These are phyloP conservation scores for Heracleum sosnowskyi DNA, from an alignment of 129 eudicot genomes.

Conservation along the genomic window DNA sequence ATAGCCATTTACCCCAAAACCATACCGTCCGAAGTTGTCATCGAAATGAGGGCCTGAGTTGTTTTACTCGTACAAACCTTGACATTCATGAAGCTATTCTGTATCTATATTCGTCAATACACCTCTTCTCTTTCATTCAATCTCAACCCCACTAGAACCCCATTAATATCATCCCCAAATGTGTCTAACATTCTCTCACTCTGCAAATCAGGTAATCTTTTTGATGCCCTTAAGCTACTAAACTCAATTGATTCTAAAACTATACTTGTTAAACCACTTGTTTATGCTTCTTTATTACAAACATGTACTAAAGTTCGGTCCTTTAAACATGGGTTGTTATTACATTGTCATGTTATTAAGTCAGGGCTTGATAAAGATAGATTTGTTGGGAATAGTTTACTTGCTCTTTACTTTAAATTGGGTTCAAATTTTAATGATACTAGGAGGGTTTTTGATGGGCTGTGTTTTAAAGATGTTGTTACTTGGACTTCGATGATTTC, in stretches of 20 bases:
- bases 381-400: constrained; percentile 70
- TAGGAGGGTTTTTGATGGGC: constrained; percentile 42
- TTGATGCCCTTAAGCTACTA: constrained; percentile 44
- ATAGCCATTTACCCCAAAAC: too few relatives aligned
- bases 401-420: constrained; percentile 68
- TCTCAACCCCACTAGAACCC: constrained; percentile 21
- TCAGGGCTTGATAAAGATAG: constrained; percentile 61
- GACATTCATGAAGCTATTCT: constrained; percentile 43
- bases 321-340: constrained; percentile 48
- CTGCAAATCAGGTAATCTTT: constrained; percentile 45
- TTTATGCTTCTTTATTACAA: constrained; percentile 64
- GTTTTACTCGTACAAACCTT: too few relatives aligned
- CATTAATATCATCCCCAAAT: constrained; percentile 14
- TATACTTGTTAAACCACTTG: constrained; percentile 45
- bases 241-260: constrained; percentile 24
- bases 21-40: too few relatives aligned
- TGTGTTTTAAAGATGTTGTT: constrained; percentile 54
- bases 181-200: constrained; percentile 33
- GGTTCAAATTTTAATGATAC: constrained; percentile 35
- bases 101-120: constrained; percentile 27
- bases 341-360: constrained; percentile 60
- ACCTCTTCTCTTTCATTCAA: constrained; percentile 16
- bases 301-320: constrained; percentile 36
- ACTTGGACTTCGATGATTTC: constrained; percentile 85
- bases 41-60: background rate